Evolutionary conservation across 106 monocot species (phyloP).

Genomic region (Acorus calamus): DNA sequence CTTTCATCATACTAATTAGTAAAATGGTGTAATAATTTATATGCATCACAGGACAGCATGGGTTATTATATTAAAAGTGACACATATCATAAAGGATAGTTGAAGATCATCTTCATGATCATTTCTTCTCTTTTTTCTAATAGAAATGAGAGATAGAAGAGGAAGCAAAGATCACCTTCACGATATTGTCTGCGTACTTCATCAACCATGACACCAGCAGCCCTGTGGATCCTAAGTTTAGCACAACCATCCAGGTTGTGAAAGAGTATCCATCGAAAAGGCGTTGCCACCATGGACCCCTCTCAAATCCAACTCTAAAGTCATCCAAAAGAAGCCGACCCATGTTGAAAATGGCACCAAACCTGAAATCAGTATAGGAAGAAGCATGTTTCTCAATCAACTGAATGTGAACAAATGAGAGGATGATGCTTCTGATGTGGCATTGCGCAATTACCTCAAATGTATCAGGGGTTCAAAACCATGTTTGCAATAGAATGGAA

Average conservation of each 20-base stretch:
- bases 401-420: no score
- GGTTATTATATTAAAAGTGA: no score
- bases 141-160: background rate
- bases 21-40: no score
- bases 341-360: slow-evolving; percentile 91
- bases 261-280: slow-evolving; percentile 75
- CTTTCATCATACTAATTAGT: no score
- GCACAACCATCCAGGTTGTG: slow-evolving; percentile 88
- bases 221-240: slow-evolving; percentile 86
- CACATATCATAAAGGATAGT: no score
- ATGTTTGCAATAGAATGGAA: no score
- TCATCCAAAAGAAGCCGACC: slow-evolving; percentile 72
- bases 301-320: slow-evolving; percentile 72
- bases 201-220: slow-evolving; percentile 95
- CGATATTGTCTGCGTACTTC: slow-evolving; percentile 98
- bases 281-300: slow-evolving; percentile 84
- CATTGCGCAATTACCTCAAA: no score
- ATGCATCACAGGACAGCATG: no score
- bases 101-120: background rate
- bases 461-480: no score
- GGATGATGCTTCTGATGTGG: no score
- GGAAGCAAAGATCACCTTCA: slow-evolving; percentile 46
- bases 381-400: no score
- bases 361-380: slow-evolving; percentile 33
- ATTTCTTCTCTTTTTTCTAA: no score